Evolutionary conservation across 1,284 basidiomycete species (phyloP).

Genomic region (Microbotryomycetes sp.): DNA sequence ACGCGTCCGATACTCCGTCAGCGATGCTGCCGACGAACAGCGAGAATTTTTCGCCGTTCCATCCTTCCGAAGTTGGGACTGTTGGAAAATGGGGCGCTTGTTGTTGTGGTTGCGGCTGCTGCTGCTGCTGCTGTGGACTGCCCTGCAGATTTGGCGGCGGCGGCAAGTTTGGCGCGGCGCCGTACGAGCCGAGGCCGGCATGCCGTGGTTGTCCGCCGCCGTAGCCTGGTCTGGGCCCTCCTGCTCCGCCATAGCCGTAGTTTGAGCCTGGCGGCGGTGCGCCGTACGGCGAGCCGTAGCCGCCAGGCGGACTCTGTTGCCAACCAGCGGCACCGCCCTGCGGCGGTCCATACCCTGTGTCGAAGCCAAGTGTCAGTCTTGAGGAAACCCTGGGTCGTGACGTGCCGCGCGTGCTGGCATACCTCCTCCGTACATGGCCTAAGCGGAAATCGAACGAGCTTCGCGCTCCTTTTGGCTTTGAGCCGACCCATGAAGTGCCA

Average conservation of each 20-base stretch:
- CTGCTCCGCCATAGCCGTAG: conserved; percentile 36
- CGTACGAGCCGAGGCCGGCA: conserved; percentile 17
- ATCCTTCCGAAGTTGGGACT: not conserved
- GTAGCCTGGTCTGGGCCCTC: conserved; percentile 37
- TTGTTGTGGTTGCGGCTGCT: not conserved
- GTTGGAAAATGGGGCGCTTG: not conserved
- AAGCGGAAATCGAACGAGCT: not conserved
- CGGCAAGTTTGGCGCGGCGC: conserved; percentile 22
- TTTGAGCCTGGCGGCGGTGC: conserved; percentile 5
- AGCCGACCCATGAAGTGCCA: not conserved
- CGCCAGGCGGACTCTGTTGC: not conserved
- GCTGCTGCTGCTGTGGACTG: not conserved
- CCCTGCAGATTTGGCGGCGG: conserved; percentile 7
- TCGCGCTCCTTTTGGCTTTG: not conserved
- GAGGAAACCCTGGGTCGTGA: no score
- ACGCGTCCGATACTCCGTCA: conserved; percentile 35
- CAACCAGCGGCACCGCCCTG: no score
- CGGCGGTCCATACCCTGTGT: not conserved
- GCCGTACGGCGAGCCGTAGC: not conserved
- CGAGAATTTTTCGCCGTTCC: conserved; percentile 32
- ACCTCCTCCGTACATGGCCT: not conserved
- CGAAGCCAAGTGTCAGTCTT: no score
- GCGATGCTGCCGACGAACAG: conserved; percentile 38
- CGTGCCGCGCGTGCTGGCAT: no score
- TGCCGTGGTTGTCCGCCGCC: conserved; percentile 24